Evolutionary conservation across 2,329 filamentous ascomycete species (phyloP).

Genomic region (Mollisia scopiformis): DNA sequence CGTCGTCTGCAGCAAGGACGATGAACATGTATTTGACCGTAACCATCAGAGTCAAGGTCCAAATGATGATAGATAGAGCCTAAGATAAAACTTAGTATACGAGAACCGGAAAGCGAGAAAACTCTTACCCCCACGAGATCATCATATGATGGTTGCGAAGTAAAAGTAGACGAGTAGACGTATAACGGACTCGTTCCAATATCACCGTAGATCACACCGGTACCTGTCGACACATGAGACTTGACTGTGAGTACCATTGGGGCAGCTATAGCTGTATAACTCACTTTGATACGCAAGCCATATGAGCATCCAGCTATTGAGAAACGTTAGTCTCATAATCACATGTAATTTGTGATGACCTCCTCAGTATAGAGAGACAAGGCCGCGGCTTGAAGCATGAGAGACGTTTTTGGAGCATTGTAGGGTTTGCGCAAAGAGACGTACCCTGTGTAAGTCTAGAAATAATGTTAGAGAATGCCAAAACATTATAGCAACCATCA

Average conservation of each 20-base stretch:
- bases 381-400: no score
- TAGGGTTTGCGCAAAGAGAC: not conserved
- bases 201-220: conserved; percentile 71
- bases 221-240: conserved; percentile 34
- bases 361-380: no score
- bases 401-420: no score
- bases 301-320: conserved; percentile 28
- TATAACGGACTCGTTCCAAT: conserved; percentile 64
- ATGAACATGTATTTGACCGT: conserved; percentile 71
- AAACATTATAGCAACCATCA: not conserved
- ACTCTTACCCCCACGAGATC: conserved; percentile 56
- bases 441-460: conserved; percentile 9
- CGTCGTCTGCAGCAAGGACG: conserved; percentile 68
- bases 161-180: conserved; percentile 71
- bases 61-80: conserved; percentile 69
- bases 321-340: not conserved
- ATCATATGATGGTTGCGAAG: conserved; percentile 53
- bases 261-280: not conserved
- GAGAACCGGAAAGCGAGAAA: not conserved
- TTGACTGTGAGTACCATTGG: not conserved
- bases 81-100: not conserved
- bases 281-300: conserved; percentile 63
- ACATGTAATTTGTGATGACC: not conserved
- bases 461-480: not conserved
- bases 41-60: conserved; percentile 70